A percentile compares a stretch with the other conserved stretches of the same genome.
Evolutionary conservation across 495 filamentous ascomycete genomes (phyloP).

Genomic region (Barbatosphaeria neglecta): DNA sequence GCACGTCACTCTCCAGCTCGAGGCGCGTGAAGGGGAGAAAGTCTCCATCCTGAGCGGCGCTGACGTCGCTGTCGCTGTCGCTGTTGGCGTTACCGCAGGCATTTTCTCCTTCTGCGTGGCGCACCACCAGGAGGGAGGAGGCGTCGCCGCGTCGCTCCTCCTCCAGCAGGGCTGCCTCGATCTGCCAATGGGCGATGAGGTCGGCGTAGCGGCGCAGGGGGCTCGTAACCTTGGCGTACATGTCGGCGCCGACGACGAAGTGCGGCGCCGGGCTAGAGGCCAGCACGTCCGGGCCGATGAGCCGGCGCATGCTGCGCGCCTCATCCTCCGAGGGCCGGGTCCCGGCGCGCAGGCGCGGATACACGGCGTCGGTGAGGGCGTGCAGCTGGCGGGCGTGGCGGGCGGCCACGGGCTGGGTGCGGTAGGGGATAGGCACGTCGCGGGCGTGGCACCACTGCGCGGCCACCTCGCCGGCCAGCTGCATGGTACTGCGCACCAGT

Average conservation of each 20-base stretch:
- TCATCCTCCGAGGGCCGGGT: slow-evolving; percentile 42
- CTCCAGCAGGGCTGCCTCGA: slow-evolving; percentile 67
- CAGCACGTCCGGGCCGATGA: slow-evolving; percentile 43
- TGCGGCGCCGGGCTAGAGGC: slow-evolving; percentile 40
- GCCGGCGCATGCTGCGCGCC: slow-evolving; percentile 49
- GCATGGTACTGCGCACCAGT: slow-evolving; percentile 51
- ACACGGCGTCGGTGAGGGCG: slow-evolving; percentile 38
- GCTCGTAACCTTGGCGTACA: slow-evolving; percentile 73
- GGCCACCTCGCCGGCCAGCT: slow-evolving; percentile 60
- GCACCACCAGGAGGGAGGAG: no score
- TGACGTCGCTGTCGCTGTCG: no score
- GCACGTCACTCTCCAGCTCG: slow-evolving; percentile 38
- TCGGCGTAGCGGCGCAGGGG: slow-evolving; percentile 78
- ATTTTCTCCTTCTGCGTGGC: no score
- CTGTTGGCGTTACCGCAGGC: no score
- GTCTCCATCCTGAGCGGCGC: slow-evolving; percentile 35
- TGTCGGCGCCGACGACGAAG: slow-evolving; percentile 48
- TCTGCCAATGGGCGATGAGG: slow-evolving; percentile 82
- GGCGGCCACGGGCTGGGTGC: slow-evolving; percentile 51
- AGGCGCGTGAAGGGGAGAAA: slow-evolving; percentile 53
- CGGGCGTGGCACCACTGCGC: slow-evolving; percentile 64
- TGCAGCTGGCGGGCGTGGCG: slow-evolving; percentile 27
- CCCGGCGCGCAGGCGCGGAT: slow-evolving; percentile 41
- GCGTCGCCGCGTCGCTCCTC: slow-evolving; percentile 48
- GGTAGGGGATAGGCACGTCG: slow-evolving; percentile 67